phyloP scores from a whole-genome alignment of 2,329 filamentous ascomycete genomes.

The Trichoderma afroharzianum region DNA sequence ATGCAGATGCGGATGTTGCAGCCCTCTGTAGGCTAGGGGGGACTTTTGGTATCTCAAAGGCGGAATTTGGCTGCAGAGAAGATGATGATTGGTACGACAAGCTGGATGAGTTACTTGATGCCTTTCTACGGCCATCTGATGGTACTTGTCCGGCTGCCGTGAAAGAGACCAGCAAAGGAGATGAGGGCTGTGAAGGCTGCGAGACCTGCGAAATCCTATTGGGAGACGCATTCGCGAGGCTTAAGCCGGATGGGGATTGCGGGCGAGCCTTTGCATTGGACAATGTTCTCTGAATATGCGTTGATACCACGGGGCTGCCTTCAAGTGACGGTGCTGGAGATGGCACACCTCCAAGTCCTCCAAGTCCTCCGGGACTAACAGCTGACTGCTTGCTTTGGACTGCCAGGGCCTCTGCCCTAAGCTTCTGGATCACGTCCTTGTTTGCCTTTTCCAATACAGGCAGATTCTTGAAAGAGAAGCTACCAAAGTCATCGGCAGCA shows the following conservation, averaged over 20 bases:
- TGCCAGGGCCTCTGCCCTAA: slow-evolving; percentile 84
- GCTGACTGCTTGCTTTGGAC: slow-evolving; percentile 51
- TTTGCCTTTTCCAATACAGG: slow-evolving; percentile 97
- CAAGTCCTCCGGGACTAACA: slow-evolving; percentile 40
- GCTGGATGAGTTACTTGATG: slow-evolving; percentile 82
- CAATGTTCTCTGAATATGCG: slow-evolving; percentile 74
- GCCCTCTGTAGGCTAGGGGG: slow-evolving; percentile 59
- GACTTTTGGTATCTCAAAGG: slow-evolving; percentile 66
- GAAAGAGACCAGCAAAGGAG: slow-evolving; percentile 91
- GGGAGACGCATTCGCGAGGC: slow-evolving; percentile 80
- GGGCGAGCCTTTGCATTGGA: slow-evolving; percentile 83
- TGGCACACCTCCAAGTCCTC: slow-evolving; percentile 33
- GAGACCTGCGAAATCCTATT: slow-evolving; percentile 70
- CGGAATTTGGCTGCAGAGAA: slow-evolving; percentile 65
- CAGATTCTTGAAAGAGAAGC: slow-evolving; percentile 94
- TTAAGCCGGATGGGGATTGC: slow-evolving; percentile 77
- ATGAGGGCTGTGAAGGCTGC: slow-evolving; percentile 55
- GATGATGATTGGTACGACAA: slow-evolving; percentile 69
- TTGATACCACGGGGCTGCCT: slow-evolving; percentile 77
- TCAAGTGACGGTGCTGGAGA: slow-evolving; percentile 72
- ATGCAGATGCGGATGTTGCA: slow-evolving; percentile 50
- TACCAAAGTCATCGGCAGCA: slow-evolving; percentile 87
- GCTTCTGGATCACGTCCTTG: slow-evolving; percentile 96
- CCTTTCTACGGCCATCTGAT: slow-evolving; percentile 77
- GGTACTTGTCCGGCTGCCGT: slow-evolving; percentile 71